Evolutionary conservation across 345 rosid genomes (phyloP), one percentile per base, ranked within the genome.

Genomic region (Adansonia digitata): DNA sequence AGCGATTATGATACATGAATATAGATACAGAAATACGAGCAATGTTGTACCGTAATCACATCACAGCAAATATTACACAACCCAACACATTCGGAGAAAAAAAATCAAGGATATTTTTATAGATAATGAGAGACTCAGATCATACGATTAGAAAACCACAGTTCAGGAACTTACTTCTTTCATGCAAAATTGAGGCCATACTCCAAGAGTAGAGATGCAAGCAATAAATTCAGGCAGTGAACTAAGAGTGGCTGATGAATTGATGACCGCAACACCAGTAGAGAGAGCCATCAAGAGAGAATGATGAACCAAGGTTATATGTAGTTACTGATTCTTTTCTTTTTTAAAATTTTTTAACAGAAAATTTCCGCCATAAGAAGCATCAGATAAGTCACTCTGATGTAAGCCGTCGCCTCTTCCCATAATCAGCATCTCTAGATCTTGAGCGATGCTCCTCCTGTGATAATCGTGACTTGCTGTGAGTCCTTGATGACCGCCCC

Each of bases 381-480:
- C 39, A 8, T 53, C 27, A 20, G 13, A 9, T 59, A 27, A 27
- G 64, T 59, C 64, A 59, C 39, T 14, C 37, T 4, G 64, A 53
- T 12, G 27, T 13, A 59, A 59, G 64, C 37, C 64, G 37, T 29
- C 35, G n/a, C 39, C 39, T 59, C 64, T 59, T 59, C 39, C 59
- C 59, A 53, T 53, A 53, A 20, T 53, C 59, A 53, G 59, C 59
- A 53, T 53, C n/a, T n/a, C n/a, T n/a, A n/a, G n/a, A n/a, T n/a
- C n/a, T n/a, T n/a, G n/a, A n/a, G n/a, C n/a, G n/a, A n/a, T n/a
- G n/a, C 39, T 59, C 64, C 29, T 59, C 39, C 64, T 27, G 37
- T 59, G 17, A 34, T 59, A 13, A 31, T 1, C 29, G n/a, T n/a
- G n/a, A n/a, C n/a, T n/a, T n/a, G n/a, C n/a, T n/a, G n/a, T n/a